Evolutionary conservation across 352 stramenopile species (phyloP), one percentile per base, ranked within the genome.

Genomic region (Pythium guiyangense): DNA sequence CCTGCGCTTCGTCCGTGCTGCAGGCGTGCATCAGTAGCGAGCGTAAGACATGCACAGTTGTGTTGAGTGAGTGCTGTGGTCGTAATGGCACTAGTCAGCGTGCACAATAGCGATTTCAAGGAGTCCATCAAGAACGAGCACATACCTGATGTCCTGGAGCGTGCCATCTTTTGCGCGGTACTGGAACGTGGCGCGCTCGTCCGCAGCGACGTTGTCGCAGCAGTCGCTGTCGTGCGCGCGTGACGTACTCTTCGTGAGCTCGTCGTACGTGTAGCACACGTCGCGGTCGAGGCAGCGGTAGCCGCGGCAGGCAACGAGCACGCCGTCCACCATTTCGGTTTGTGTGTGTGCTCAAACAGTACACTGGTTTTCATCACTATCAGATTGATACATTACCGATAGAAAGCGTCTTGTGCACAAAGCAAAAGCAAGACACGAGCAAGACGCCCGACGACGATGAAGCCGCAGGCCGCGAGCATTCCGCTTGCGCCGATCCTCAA

Each of bases 401-500:
- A 22, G 22, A 22, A 22, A 22, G 22, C 22, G 22, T 22, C 22
- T 22, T 22, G 22, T 22, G 22, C 22, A 22, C 22, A 22, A 22
- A 22, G 22, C 22, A 22, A 22, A 22, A 22, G 22, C 22, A 22
- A 22, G 22, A 26, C 22, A 22, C 42, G 43, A 46, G 47, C 6
- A 49, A 43, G 49, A 14, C n/a, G 40, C 22, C 22, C 22, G 22
- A 22, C 22, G 22, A 51, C 6, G 69, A 69, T 74, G 57, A 54
- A 61, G 40, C 68, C 61, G 47, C 43, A 63, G 26, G 43, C 63
- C 26, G 49, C 60, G 48, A 72, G 63, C 35, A 73, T 90, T 56
- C 73, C 78, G 68, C 64, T 94, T 10, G 62, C 53, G 53, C 80
- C 82, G 62, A 88, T 94, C 55, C 69, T 94, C 31, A 78, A 79